Evolutionary conservation across 2,329 filamentous ascomycete genomes (phyloP).

Genomic region (Pseudogymnoascus sp.): DNA sequence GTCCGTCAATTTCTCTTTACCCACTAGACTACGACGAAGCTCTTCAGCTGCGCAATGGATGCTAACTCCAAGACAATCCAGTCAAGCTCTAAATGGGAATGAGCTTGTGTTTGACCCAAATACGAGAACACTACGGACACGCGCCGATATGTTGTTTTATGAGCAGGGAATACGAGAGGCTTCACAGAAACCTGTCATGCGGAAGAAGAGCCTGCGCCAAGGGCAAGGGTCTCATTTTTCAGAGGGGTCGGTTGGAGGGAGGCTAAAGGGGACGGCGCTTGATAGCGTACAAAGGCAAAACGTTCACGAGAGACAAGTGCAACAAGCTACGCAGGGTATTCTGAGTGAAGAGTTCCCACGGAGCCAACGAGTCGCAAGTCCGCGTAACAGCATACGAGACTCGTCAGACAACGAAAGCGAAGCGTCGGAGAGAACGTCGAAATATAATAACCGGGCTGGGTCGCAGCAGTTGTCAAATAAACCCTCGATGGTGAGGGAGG

Average conservation of each 20-base stretch:
- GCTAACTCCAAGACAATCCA: slow-evolving; percentile 26
- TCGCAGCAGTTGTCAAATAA: slow-evolving; percentile 29
- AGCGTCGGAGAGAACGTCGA: slow-evolving; percentile 11
- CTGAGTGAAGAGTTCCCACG: slow-evolving; percentile 2
- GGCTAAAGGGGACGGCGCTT: slow-evolving; percentile 43
- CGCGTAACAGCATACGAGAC: slow-evolving; percentile 3
- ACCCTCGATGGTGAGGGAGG: slow-evolving; percentile 41
- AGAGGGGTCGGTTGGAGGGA: slow-evolving; percentile 46
- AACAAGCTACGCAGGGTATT: neutral
- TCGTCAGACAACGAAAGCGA: slow-evolving; percentile 28
- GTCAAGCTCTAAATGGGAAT: slow-evolving; percentile 31
- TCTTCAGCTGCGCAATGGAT: slow-evolving; percentile 23
- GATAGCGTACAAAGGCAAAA: slow-evolving; percentile 19
- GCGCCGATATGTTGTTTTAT: slow-evolving; percentile 35
- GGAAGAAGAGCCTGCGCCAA: slow-evolving; percentile 30
- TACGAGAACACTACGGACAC: slow-evolving; percentile 54
- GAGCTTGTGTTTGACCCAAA: slow-evolving; percentile 58
- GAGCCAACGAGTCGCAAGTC: slow-evolving; percentile 2
- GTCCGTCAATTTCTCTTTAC: slow-evolving; percentile 48
- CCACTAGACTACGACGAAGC: slow-evolving; percentile 32
- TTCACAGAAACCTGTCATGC: slow-evolving; percentile 34
- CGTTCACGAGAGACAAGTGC: neutral
- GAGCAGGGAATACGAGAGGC: slow-evolving; percentile 37
- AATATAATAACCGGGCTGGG: slow-evolving; percentile 18
- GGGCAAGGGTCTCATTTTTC: slow-evolving; percentile 35